phyloP scores from a whole-genome alignment of 768 basidiomycete species.

The Mycena kentingensis region DNA sequence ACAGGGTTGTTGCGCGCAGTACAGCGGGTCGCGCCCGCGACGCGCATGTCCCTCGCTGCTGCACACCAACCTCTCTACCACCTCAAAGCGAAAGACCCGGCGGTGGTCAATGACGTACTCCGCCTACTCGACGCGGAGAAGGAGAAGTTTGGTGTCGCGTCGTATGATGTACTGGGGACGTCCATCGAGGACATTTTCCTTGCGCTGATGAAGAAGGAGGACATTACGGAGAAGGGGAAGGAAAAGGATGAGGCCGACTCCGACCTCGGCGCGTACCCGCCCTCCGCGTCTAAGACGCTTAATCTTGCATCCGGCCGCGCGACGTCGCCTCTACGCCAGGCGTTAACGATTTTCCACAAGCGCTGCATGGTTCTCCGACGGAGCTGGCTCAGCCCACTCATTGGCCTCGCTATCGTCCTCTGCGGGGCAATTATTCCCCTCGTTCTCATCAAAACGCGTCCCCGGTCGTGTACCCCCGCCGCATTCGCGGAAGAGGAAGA shows the following conservation, averaged over 20 bases:
- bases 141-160: conserved; percentile 39
- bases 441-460: conserved; percentile 54
- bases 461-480: conserved; percentile 63
- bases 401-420: conserved; percentile 56
- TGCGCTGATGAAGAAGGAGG: conserved; percentile 58
- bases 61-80: conserved; percentile 53
- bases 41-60: conserved; percentile 45
- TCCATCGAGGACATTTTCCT: conserved; percentile 85
- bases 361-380: conserved; percentile 61
- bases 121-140: conserved; percentile 52
- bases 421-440: conserved; percentile 67
- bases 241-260: no score
- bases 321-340: conserved; percentile 60
- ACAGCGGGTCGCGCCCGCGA: conserved; percentile 45
- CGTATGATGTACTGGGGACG: conserved; percentile 70
- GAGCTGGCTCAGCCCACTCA: conserved; percentile 65
- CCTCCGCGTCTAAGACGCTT: conserved; percentile 29
- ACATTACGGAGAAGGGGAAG: no score
- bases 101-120: conserved; percentile 56
- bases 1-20: conserved; percentile 44
- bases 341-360: conserved; percentile 73
- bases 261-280: no score
- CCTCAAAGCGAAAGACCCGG: conserved; percentile 61
- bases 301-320: conserved; percentile 51
- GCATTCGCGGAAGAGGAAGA: no score